These are phyloP conservation scores for Chondrostereum purpureum DNA, from an alignment of 1,284 basidiomycete genomes.

Conservation along the genomic window DNA sequence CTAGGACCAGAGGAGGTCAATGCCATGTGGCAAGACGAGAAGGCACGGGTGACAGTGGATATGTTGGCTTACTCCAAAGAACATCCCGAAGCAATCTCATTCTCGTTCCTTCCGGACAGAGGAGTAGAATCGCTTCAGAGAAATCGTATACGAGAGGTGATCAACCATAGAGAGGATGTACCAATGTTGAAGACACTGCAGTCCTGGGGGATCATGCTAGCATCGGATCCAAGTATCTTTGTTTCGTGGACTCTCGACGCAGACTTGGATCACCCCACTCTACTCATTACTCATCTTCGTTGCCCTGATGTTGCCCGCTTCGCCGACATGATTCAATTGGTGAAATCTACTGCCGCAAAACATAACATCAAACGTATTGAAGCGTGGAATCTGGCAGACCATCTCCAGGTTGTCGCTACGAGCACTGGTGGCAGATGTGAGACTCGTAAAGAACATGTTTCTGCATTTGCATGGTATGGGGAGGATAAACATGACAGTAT, in stretches of 20 bases:
- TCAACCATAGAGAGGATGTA: slow-evolving; percentile 1
- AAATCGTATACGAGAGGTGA: slow-evolving; percentile 18
- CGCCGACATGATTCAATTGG: too few relatives aligned
- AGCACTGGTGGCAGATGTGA: too few relatives aligned
- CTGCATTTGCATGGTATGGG: too few relatives aligned
- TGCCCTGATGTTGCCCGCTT: too few relatives aligned
- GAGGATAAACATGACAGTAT: too few relatives aligned
- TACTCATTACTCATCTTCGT: slow-evolving; percentile 49
- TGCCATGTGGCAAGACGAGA: slow-evolving; percentile 28
- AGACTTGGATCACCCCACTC: slow-evolving; percentile 32
- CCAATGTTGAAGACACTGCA: slow-evolving; percentile 17
- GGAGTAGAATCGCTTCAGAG: slow-evolving; percentile 42
- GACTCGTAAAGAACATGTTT: too few relatives aligned
- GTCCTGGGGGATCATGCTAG: slow-evolving; percentile 34
- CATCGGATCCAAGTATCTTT: slow-evolving; percentile 24
- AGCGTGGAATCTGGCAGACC: too few relatives aligned
- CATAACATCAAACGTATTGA: too few relatives aligned
- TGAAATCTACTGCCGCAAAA: too few relatives aligned
- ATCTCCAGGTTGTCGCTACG: too few relatives aligned
- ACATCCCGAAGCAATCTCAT: slow-evolving; percentile 14
- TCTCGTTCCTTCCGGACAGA: slow-evolving; percentile 38
- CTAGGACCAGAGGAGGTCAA: slow-evolving; percentile 24
- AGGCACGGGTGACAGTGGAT: slow-evolving; percentile 24
- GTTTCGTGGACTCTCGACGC: slow-evolving; percentile 55
- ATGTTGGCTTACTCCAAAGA: slow-evolving; percentile 11